Percentiles rank a stretch among this genome's conserved stretches.
phyloP scores from a whole-genome alignment of 73 alveolate species.

The Breviolum minutum region DNA sequence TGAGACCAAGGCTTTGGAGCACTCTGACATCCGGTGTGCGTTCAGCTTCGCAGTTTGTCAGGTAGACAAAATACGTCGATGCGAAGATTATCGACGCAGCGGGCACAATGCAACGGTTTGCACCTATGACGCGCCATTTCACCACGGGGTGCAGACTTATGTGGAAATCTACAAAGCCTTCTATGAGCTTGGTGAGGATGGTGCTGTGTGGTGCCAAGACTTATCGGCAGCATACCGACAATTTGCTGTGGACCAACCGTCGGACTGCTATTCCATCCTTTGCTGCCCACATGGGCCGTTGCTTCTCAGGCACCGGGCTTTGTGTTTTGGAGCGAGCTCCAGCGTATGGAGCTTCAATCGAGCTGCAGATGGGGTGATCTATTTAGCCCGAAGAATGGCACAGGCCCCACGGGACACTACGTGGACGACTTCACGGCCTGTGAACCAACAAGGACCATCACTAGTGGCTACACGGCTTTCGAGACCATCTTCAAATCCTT shows the following conservation, averaged over 20 bases:
- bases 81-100: not conserved
- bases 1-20: too few species aligned
- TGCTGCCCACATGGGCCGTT: not conserved
- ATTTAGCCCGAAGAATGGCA: not conserved
- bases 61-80: not conserved
- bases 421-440: too few species aligned
- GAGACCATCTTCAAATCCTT: too few species aligned
- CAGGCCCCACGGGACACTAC: not conserved
- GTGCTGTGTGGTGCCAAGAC: not conserved
- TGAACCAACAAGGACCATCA: not conserved
- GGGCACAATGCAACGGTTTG: not conserved
- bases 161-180: not conserved
- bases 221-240: not conserved
- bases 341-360: conserved; percentile 37
- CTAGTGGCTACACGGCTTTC: too few species aligned
- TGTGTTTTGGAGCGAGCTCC: too few species aligned
- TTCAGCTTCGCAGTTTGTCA: not conserved
- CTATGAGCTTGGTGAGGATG: not conserved
- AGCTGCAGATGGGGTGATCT: not conserved
- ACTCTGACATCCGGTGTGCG: not conserved
- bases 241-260: not conserved
- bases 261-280: not conserved
- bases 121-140: too few species aligned
- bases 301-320: too few species aligned
- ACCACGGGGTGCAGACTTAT: too few species aligned